Base-by-base conservation (phyloP, 441 rosid species). In the Arabidopsis hybrid region DNA sequence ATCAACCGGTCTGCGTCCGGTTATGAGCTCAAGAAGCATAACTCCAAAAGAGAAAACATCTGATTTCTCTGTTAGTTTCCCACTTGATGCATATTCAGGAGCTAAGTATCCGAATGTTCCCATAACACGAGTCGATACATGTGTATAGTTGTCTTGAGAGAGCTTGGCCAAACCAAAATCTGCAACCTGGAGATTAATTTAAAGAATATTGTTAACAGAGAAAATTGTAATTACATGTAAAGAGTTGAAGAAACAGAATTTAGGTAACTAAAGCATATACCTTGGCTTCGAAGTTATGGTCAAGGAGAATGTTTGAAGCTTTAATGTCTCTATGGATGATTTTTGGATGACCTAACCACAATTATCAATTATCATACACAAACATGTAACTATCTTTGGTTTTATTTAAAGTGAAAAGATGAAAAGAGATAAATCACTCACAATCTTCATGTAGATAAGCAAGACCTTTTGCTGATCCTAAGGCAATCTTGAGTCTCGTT, bases 51-150 rank as follows among this genome's bases (percentile, higher is more conserved):
- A 93, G 91, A 88, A 93, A 34, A 87, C 94, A 81, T 93, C 98
- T 4, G 97, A 93, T 73, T 91, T 93, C 7, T 93, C 98, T 5
- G 97, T 90, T 45, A 91, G 79, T 81, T 90, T 93, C 42, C 96
- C 98, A 14, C 92, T 93, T 4, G 95, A 78, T 72, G 98, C 97
- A 72, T 93, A 93, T 77, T 93, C 98, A 17, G 98, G 97, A 67
- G 98, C 95, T 68, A 93, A 77, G 86, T 91, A 93, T 95, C 98
- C 95, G 40, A 93, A 89, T 69, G 98, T 91, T 77, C 97, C 98
- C 96, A 93, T 90, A 49, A 91, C 87, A 58, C 96, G 90, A 56
- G 97, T 94, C 10, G 97, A 91, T n/a, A 90, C 95, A 74, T 93
- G 92, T 60, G 98, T 90, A 60, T 85, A 9, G 70, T 69, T 84